A percentile compares a stretch with the other conserved stretches of the same genome.
phyloP scores from a whole-genome alignment of 2,329 filamentous ascomycete species.

The Aspergillus glaucus region DNA sequence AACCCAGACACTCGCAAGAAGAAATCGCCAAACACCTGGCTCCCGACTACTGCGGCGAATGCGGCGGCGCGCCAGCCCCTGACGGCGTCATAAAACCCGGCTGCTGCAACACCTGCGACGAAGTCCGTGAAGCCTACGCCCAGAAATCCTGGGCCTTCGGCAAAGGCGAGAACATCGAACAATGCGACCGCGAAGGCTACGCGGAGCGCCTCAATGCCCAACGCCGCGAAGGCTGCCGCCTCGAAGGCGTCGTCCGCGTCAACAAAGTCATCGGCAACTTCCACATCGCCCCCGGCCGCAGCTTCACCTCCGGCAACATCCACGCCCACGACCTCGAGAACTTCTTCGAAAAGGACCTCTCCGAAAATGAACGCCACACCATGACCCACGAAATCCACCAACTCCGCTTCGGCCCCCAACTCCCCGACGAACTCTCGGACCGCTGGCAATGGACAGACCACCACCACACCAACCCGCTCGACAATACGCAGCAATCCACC shows the following conservation, averaged over 20 bases:
- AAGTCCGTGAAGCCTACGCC: slow-evolving; percentile 92
- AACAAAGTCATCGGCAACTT: slow-evolving; percentile 99
- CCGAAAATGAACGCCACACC: slow-evolving; percentile 65
- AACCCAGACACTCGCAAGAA: slow-evolving; percentile 58
- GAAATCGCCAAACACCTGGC: slow-evolving; percentile 72
- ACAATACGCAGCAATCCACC: slow-evolving; percentile 69
- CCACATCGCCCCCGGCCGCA: slow-evolving; percentile 92
- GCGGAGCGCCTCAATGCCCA: slow-evolving; percentile 80
- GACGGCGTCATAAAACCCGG: slow-evolving; percentile 66
- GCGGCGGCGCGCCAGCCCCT: slow-evolving; percentile 78
- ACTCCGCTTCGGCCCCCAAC: slow-evolving; percentile 85
- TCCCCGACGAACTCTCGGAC: slow-evolving; percentile 64
- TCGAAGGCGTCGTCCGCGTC: slow-evolving; percentile 85
- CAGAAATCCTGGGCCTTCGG: slow-evolving; percentile 89
- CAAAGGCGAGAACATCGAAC: slow-evolving; percentile 83
- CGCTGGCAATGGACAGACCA: slow-evolving; percentile 74
- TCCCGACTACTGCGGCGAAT: slow-evolving; percentile 86
- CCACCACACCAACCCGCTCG: slow-evolving; percentile 79
- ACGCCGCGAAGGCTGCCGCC: slow-evolving; percentile 84
- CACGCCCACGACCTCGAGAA: slow-evolving; percentile 97
- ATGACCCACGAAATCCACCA: slow-evolving; percentile 86
- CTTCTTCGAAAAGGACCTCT: slow-evolving; percentile 65
- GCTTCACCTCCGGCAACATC: slow-evolving; percentile 93
- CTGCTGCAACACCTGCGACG: slow-evolving; percentile 95
- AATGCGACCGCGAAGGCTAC: slow-evolving; percentile 93